Evolutionary conservation across 108 stramenopile genomes (phyloP).

Genomic region (Skeletonema costatum): DNA sequence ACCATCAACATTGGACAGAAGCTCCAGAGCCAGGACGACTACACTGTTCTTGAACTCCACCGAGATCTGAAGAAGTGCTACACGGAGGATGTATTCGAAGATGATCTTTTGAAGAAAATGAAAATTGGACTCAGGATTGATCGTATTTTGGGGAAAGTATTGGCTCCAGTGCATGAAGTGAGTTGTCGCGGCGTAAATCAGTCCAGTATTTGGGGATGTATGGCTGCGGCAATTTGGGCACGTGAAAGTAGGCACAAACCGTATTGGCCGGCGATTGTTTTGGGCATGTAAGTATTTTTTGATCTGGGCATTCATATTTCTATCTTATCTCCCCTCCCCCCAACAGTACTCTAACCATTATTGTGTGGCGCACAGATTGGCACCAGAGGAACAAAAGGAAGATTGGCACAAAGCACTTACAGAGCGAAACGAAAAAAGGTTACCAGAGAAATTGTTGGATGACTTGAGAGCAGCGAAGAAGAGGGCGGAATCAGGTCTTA

Average conservation of each 20-base stretch:
- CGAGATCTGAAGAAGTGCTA: slow-evolving; percentile 67
- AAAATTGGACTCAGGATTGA: slow-evolving; percentile 65
- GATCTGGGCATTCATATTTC: neutral
- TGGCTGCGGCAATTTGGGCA: slow-evolving; percentile 91
- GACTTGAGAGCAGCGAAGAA: slow-evolving; percentile 71
- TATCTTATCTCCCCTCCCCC: neutral
- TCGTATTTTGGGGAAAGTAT: slow-evolving; percentile 73
- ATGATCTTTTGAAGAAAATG: slow-evolving; percentile 55
- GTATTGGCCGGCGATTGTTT: slow-evolving; percentile 88
- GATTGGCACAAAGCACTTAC: slow-evolving; percentile 84
- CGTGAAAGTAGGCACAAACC: slow-evolving; percentile 89
- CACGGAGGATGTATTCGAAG: slow-evolving; percentile 70
- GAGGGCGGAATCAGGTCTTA: slow-evolving; percentile 69
- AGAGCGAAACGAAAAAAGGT: slow-evolving; percentile 73
- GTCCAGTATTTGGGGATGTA: slow-evolving; percentile 89
- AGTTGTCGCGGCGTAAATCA: slow-evolving; percentile 85
- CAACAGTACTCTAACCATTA: neutral
- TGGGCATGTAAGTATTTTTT: slow-evolving; percentile 68
- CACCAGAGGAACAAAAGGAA: slow-evolving; percentile 82
- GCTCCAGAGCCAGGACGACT: slow-evolving; percentile 49
- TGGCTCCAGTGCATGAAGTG: slow-evolving; percentile 78
- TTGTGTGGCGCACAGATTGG: slow-evolving; percentile 37
- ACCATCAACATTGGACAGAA: slow-evolving; percentile 24
- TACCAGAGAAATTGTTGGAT: slow-evolving; percentile 80
- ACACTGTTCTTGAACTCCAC: slow-evolving; percentile 69